Percentiles rank a stretch among this genome's conserved stretches.
Evolutionary conservation across 2,329 filamentous ascomycete species (phyloP).

Genomic region (Fusarium coicis): DNA sequence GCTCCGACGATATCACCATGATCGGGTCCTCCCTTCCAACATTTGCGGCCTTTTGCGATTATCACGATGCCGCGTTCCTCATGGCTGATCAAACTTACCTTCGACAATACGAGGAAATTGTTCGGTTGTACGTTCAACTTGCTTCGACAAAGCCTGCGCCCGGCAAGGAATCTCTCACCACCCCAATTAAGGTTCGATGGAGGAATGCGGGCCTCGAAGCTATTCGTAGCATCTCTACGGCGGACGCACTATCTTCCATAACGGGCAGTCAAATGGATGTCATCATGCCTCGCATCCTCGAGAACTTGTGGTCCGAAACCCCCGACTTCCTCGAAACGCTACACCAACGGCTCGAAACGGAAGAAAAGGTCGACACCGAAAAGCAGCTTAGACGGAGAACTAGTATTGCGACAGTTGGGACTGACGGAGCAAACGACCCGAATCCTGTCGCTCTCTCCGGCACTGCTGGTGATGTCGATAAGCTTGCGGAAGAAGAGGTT

Average conservation of each 20-base stretch:
- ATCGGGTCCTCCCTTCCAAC: constrained; percentile 89
- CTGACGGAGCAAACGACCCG: constrained; percentile 67
- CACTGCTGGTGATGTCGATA: constrained; percentile 87
- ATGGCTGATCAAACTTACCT: constrained; percentile 88
- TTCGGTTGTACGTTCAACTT: constrained; percentile 81
- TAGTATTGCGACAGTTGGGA: constrained; percentile 81
- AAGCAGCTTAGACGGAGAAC: constrained; percentile 73
- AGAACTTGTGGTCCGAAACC: constrained; percentile 83
- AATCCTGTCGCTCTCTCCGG: constrained; percentile 80
- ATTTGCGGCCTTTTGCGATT: constrained; percentile 87
- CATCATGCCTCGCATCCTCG: constrained; percentile 85
- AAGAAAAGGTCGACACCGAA: constrained; percentile 76
- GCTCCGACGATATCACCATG: constrained; percentile 89
- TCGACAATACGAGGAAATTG: constrained; percentile 82
- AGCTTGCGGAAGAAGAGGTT: constrained; percentile 88
- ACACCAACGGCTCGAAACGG: constrained; percentile 71
- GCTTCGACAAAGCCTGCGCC: constrained; percentile 71
- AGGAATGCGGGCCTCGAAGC: constrained; percentile 79
- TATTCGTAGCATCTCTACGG: constrained; percentile 82
- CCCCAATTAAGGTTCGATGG: constrained; percentile 82
- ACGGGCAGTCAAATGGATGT: constrained; percentile 80
- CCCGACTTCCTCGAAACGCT: constrained; percentile 76
- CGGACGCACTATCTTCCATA: constrained; percentile 80
- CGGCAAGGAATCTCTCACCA: constrained; percentile 68
- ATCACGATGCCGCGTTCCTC: constrained; percentile 87